Evolutionary conservation across 2,329 filamentous ascomycete species (phyloP), one percentile per base, ranked within the genome.

Genomic region (Sporothrix dimorphospora): DNA sequence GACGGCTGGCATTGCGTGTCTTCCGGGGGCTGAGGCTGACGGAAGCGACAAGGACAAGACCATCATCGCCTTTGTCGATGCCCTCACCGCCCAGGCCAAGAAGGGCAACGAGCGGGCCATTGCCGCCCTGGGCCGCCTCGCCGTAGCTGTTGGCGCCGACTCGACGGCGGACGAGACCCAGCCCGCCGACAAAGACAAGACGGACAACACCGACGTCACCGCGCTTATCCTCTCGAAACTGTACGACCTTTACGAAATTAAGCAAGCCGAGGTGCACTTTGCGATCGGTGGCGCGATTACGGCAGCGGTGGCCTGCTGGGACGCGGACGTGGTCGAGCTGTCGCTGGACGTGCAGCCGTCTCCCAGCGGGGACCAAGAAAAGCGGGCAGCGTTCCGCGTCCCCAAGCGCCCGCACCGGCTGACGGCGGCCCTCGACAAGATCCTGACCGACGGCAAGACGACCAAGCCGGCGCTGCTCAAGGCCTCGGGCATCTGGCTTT

Each of bases 401-500:
- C 73, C 76, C 9, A 82, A 81, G 73, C 82, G 84, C 4, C 78
- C 84, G 1, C 79, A 82, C 0, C 79, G 79, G 1, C 77, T 91
- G 34, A 82, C 82, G 9, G 81, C 83, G 0, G 85, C 93, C 1
- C 82, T 97, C 5, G 88, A 92, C 73, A 94, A 91, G 78, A 86
- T 97, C 1, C 85, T 98, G 63, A 83, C 83, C 1, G 91, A 96
- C 77, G 96, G 92, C 82, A 91, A 92, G 77, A 89, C 91, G 9
- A 94, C 93, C 0, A 98, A 98, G 78, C 96, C 96, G 0, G 92
- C 94, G 0, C 84, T 98, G 4, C 90, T 94, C 76, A 97, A 97
- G 79, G 94, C 95, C 3, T 95, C 94, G 0, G 94, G 94, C 0
- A 97, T 99, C 76, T 98, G 96, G 96, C 87, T 98, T 0, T 90